Base-by-base conservation (phyloP, 805 yeast genomes). In the Wickerhamiella vanderwaltii region DNA sequence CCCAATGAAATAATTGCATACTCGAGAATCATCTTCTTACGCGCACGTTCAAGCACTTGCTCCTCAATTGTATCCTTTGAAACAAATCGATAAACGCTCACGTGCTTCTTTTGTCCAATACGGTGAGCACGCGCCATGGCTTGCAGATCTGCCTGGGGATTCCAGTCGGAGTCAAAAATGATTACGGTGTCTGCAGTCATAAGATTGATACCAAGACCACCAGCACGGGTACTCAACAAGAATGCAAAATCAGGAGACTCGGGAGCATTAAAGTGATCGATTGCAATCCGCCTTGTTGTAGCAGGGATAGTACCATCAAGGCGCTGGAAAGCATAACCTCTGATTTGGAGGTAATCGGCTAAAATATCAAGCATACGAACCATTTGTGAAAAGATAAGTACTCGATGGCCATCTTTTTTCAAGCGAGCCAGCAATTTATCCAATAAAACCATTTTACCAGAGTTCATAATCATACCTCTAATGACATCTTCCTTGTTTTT, bases 71-170 rank as follows among this genome's bases (percentile, higher is more conserved):
- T 91, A 55, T 91, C 98, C 55, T 91, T 91, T 45, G 95, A 80
- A n/a, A 91, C 97, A 65, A 91, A 83, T 57, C 99, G 69, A 59
- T 91, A 91, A 13, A 91, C 97, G 77, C 85, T 84, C 28, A 91
- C 99, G 62, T 91, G 98, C 54, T 84, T 86, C 62, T 87, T 91
- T 61, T 91, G 99, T n/a, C 99, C 99, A 58, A 91, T 91, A 68
- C 99, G 78, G 64, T 91, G 99, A 2, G 98, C 98, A 63, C 98
- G 77, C 0, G 98, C 98, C 98, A 91, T 91, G 1, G 98, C 98
- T 63, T 91, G 98, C 54, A 91, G 68, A 69, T 91, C 98, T 0
- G 98, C 98, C 61, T 91, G 98, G 0, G 98, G 98, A 58, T 91
- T 91, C 98, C 98, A 91, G 65, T 91, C 98, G 4, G 95, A 84